Conservation (phyloP, 2,329 filamentous ascomycete species). For the Furcasterigmium sp. region DNA sequence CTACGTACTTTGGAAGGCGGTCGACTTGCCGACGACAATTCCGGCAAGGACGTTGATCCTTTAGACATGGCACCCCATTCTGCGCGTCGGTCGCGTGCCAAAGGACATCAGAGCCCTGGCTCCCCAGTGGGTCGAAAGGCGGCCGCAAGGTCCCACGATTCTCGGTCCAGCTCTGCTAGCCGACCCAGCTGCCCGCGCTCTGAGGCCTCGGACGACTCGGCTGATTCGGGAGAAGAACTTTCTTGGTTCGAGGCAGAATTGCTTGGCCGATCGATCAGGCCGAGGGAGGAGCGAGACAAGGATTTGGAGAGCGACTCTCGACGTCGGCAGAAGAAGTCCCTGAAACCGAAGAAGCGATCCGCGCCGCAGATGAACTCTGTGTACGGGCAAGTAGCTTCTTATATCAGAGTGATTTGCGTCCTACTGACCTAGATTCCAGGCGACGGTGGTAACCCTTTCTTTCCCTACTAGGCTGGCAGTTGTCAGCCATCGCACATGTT, state of each 20-base stretch:
- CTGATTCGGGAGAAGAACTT: slow-evolving; percentile 17
- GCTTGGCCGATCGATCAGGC: slow-evolving; percentile 24
- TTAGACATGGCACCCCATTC: too few species aligned
- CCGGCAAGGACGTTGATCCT: too few species aligned
- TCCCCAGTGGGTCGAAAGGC: too few species aligned
- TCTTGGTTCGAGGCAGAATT: slow-evolving; percentile 33
- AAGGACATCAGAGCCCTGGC: too few species aligned
- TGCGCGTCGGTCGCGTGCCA: too few species aligned
- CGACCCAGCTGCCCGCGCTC: slow-evolving; percentile 7
- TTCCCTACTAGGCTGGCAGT: too few species aligned
- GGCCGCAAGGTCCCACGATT: slow-evolving; percentile 1
- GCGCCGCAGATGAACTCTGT: slow-evolving; percentile 27
- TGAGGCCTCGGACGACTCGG: slow-evolving; percentile 7
- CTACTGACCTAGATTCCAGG: slow-evolving; percentile 13
- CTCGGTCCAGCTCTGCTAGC: slow-evolving; percentile 6
- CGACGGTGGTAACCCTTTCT: slow-evolving; percentile 29
- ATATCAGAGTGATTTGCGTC: not conserved
- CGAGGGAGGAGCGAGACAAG: slow-evolving; percentile 18
- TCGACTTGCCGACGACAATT: too few species aligned
- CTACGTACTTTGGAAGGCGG: not conserved
- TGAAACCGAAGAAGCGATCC: slow-evolving; percentile 20
- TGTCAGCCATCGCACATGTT: too few species aligned
- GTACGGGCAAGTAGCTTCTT: slow-evolving; percentile 21
- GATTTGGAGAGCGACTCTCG: slow-evolving; percentile 16
- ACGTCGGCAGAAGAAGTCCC: slow-evolving; percentile 10